These are phyloP conservation scores for Oryza meridionalis DNA, from an alignment of 176 grass and related monocot species.

Conservation along the genomic window DNA sequence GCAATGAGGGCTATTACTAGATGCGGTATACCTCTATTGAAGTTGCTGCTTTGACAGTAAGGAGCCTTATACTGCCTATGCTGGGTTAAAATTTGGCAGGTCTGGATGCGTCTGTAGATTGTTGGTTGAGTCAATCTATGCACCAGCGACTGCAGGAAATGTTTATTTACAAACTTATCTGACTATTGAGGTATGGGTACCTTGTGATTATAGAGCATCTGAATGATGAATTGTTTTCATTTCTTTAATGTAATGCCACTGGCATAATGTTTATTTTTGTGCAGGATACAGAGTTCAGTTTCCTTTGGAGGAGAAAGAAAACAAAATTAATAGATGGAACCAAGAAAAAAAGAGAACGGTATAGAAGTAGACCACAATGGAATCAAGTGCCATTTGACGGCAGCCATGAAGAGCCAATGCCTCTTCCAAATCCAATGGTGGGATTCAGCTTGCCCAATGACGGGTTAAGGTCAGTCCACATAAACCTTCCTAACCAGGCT, in stretches of 20 bases:
- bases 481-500: constrained; percentile 49
- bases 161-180: constrained; percentile 17
- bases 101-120: constrained; percentile 54
- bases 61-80: constrained; percentile 24
- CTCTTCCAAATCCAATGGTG: constrained; percentile 74
- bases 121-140: constrained; percentile 73
- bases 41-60: constrained; percentile 16
- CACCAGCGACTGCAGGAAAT: constrained; percentile 55
- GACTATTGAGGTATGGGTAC: constrained; percentile 30
- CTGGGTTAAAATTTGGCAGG: constrained; percentile 54
- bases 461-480: constrained; percentile 2
- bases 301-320: constrained; percentile 38
- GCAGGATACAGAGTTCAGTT: constrained; percentile 29
- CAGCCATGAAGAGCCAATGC: constrained; percentile 29
- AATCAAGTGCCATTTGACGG: constrained; percentile 40
- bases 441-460: constrained; percentile 67
- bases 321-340: constrained; percentile 25
- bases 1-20: constrained; percentile 64
- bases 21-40: constrained; percentile 70
- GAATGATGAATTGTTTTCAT: neutral
- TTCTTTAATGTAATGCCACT: constrained; percentile 21
- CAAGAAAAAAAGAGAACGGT: constrained; percentile 42
- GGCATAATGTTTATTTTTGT: constrained; percentile 35
- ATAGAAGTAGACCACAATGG: constrained; percentile 29
- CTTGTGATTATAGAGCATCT: no score